phyloP scores from a whole-genome alignment of 257 asterid species.

The Anisodus acutangulus region DNA sequence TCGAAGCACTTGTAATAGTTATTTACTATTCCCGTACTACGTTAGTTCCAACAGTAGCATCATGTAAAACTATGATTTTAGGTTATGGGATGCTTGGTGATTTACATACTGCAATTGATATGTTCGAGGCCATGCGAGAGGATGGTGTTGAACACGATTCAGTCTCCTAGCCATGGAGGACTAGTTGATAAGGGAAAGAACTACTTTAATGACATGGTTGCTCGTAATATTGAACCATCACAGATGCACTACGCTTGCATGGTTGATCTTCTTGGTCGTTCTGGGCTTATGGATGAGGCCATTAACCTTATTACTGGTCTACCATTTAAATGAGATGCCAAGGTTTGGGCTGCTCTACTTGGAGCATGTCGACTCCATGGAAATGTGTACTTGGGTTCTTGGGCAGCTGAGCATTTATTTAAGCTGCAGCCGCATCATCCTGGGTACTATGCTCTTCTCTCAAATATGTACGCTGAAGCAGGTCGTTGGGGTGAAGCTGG shows the following conservation, averaged over 20 bases:
- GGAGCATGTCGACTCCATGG: constrained; percentile 75
- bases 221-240: constrained; percentile 53
- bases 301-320: constrained; percentile 51
- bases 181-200: constrained; percentile 54
- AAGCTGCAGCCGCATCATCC: constrained; percentile 67
- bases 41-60: constrained; percentile 27
- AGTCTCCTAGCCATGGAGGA: constrained; percentile 75
- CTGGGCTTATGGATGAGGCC: constrained; percentile 67
- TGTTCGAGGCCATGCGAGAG: constrained; percentile 63
- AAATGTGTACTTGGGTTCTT: constrained; percentile 64
- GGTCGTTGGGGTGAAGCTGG: constrained; percentile 85
- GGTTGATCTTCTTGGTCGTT: constrained; percentile 83
- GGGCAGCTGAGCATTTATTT: constrained; percentile 72
- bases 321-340: constrained; percentile 50
- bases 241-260: constrained; percentile 82
- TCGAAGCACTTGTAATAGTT: too few species aligned
- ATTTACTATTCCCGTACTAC: too few species aligned
- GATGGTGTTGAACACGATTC: constrained; percentile 56
- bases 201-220: constrained; percentile 62
- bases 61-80: constrained; percentile 78
- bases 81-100: constrained; percentile 80
- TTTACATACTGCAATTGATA: constrained; percentile 53
- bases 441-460: constrained; percentile 69
- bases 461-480: constrained; percentile 79
- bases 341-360: constrained; percentile 77